phyloP scores from a whole-genome alignment of 2,329 filamentous ascomycete genomes.

The Escovopsis sp. region DNA sequence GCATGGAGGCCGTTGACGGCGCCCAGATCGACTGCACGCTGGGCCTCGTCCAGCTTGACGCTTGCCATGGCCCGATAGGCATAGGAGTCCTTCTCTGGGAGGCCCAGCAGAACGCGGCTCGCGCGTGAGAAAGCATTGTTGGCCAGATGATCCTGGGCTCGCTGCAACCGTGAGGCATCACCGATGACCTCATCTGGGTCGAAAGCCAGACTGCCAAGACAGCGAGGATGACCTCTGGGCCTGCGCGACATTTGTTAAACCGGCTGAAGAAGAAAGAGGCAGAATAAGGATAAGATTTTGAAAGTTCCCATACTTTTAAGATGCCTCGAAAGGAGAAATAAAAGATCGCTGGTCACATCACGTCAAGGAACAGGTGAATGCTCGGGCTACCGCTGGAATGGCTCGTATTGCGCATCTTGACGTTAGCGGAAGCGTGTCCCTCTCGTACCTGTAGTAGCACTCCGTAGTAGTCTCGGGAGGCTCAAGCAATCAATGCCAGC shows the following conservation, averaged over 20 bases:
- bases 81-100: conserved; percentile 30
- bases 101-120: conserved; percentile 27
- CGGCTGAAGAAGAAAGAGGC: too few relatives aligned
- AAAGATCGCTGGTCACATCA: too few relatives aligned
- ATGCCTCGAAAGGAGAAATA: too few relatives aligned
- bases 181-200: conserved; percentile 25
- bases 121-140: conserved; percentile 30
- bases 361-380: too few relatives aligned
- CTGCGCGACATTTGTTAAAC: conserved; percentile 13
- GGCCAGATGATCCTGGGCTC: conserved; percentile 23
- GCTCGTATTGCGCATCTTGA: too few relatives aligned
- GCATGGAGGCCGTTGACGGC: conserved; percentile 30
- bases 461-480: too few relatives aligned
- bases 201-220: conserved; percentile 30
- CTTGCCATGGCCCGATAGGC: conserved; percentile 37
- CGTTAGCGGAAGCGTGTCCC: too few relatives aligned
- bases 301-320: too few relatives aligned
- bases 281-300: too few relatives aligned
- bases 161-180: conserved; percentile 23
- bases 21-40: conserved; percentile 30
- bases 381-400: too few relatives aligned
- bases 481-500: too few relatives aligned
- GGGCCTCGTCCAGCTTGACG: conserved; percentile 33
- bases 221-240: conserved; percentile 19
- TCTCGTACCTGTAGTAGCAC: too few relatives aligned